phyloP scores from a whole-genome alignment of 169 alveolate species.

The Cryptosporidium felis region DNA sequence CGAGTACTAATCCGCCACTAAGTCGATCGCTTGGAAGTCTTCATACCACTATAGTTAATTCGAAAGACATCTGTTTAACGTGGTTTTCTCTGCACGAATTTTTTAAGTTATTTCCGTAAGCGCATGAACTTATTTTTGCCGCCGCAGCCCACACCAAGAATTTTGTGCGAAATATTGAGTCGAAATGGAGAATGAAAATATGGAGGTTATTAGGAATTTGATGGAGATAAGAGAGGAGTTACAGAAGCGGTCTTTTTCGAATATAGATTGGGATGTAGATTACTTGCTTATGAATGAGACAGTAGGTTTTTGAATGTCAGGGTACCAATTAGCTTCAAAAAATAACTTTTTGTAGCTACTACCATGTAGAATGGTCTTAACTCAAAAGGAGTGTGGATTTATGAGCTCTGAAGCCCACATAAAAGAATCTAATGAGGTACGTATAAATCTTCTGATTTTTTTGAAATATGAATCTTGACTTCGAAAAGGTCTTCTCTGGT shows the following conservation, averaged over 20 bases:
- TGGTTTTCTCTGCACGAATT: too few relatives aligned
- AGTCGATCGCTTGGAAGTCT: too few relatives aligned
- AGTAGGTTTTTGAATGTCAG: conserved; percentile 26
- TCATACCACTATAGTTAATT: too few relatives aligned
- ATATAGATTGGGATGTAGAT: conserved; percentile 36
- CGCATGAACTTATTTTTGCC: background rate
- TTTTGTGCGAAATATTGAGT: background rate
- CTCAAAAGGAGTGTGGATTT: conserved; percentile 64
- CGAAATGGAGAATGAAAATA: background rate
- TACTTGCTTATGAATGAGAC: conserved; percentile 50
- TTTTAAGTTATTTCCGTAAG: background rate
- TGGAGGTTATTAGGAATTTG: background rate
- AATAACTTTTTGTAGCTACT: background rate
- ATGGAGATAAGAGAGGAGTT: background rate
- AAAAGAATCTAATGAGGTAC: conserved; percentile 31
- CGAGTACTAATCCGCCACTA: too few relatives aligned
- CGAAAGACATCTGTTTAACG: too few relatives aligned
- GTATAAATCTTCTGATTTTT: background rate
- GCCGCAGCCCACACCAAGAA: conserved; percentile 45
- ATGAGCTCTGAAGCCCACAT: background rate
- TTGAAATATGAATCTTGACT: background rate
- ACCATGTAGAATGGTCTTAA: conserved; percentile 49
- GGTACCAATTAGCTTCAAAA: background rate
- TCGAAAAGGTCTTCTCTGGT: conserved; percentile 14
- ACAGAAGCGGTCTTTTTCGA: conserved; percentile 14